Base-by-base conservation (phyloP, 108 stramenopile species). In the Nitzschia sp. region DNA sequence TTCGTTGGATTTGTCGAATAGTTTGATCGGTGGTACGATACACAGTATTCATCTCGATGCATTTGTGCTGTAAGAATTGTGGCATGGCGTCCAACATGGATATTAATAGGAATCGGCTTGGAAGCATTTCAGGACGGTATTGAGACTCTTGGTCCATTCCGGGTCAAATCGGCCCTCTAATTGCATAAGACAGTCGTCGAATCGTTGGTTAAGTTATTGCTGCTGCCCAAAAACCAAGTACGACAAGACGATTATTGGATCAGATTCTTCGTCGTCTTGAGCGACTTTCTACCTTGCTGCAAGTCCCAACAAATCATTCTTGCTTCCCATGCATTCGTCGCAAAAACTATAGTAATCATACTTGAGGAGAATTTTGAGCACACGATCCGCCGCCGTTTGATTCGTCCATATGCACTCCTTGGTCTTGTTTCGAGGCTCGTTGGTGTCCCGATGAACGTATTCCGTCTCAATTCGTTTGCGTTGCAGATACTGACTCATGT, bases 181-280 rank as follows among this genome's bases (percentile, higher is more conserved):
- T n/a, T n/a, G n/a, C n/a, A n/a, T n/a, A n/a, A n/a, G n/a, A n/a
- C n/a, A n/a, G n/a, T n/a, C n/a, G n/a, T n/a, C n/a, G n/a, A n/a
- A n/a, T n/a, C n/a, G n/a, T n/a, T n/a, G n/a, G n/a, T n/a, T n/a
- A n/a, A n/a, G n/a, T n/a, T n/a, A n/a, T n/a, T n/a, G n/a, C n/a
- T n/a, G n/a, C n/a, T n/a, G n/a, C n/a, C n/a, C n/a, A n/a, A 56
- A 73, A 80, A 35, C 65, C 2, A 27, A 75, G 75, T 2, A 0
- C 46, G 27, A 36, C 61, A 0, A 33, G n/a, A 29, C 53, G 28
- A 31, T 70, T 28, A 42, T 82, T n/a, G n/a, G n/a, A n/a, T n/a
- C n/a, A n/a, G n/a, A n/a, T n/a, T n/a, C n/a, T n/a, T n/a, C n/a
- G n/a, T n/a, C n/a, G n/a, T n/a, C n/a, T n/a, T n/a, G n/a, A n/a